Conservation (phyloP, 1,139 yeast species). For the Blastobotrys petasosporus region DNA sequence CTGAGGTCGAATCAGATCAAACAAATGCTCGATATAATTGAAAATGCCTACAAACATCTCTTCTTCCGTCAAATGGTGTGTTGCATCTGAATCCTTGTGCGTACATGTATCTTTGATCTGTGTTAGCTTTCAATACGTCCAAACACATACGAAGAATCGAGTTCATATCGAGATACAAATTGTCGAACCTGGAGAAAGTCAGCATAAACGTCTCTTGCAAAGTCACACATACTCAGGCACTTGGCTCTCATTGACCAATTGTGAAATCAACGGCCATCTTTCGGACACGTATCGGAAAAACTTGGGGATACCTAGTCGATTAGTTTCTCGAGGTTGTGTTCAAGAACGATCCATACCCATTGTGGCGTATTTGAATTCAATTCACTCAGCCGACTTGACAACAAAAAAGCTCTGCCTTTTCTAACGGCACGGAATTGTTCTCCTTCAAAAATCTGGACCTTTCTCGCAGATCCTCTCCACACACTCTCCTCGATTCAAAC, state of each 20-base stretch:
- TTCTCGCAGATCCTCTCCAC: too few relatives aligned
- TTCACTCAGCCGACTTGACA: background rate
- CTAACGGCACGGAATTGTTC: background rate
- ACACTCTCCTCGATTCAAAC: background rate
- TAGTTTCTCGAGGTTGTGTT: background rate
- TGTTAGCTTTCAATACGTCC: background rate
- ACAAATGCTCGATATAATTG: conserved; percentile 89
- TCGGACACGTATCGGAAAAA: conserved; percentile 95
- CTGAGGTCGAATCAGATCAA: conserved; percentile 79
- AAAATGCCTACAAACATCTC: conserved; percentile 91
- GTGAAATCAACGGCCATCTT: conserved; percentile 97
- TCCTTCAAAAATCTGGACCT: too few relatives aligned
- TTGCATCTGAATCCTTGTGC: conserved; percentile 53
- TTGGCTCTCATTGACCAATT: conserved; percentile 74
- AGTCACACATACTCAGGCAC: conserved; percentile 60
- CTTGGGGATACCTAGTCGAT: conserved; percentile 74
- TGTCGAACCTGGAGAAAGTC: conserved; percentile 55
- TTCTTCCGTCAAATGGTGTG: conserved; percentile 61
- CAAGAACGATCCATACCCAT: conserved; percentile 6
- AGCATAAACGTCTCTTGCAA: background rate
- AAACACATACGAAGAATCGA: conserved; percentile 60
- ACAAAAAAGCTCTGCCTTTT: too few relatives aligned
- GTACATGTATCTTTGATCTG: conserved; percentile 40
- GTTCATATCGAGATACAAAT: conserved; percentile 93
- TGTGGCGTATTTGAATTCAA: background rate